Evolutionary conservation across 1,284 basidiomycete genomes (phyloP).

Genomic region (Sphaerobolus stellatus): DNA sequence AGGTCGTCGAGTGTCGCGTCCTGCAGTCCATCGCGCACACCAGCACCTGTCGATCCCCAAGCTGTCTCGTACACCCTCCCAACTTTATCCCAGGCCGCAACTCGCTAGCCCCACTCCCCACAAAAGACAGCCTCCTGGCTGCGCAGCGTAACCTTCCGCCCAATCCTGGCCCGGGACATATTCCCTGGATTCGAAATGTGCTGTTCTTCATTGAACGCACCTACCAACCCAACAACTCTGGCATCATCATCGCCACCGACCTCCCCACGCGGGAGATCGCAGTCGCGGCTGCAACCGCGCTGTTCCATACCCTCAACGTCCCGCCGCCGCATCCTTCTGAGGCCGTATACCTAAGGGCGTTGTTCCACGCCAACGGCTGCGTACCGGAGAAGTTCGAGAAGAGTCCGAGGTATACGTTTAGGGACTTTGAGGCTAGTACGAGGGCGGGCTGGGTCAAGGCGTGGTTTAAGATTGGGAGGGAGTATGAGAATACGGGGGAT

Average conservation of each 20-base stretch:
- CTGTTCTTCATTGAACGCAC: conserved; percentile 74
- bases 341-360: conserved; percentile 73
- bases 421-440: conserved; percentile 83
- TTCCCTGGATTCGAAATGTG: conserved; percentile 80
- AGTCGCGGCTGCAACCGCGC: conserved; percentile 48
- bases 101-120: conserved; percentile 65
- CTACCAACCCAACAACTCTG: conserved; percentile 33
- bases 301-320: conserved; percentile 53
- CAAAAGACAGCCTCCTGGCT: conserved; percentile 51
- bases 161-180: conserved; percentile 48
- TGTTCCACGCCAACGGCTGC: conserved; percentile 67
- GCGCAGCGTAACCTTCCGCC: conserved; percentile 50
- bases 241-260: conserved; percentile 48
- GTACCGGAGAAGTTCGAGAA: conserved; percentile 59
- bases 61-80: no score
- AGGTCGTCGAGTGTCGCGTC: no score
- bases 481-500: conserved; percentile 89
- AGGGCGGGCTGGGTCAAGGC: conserved; percentile 68
- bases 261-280: conserved; percentile 60
- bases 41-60: no score
- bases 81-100: no score
- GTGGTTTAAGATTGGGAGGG: conserved; percentile 88
- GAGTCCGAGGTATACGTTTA: conserved; percentile 80
- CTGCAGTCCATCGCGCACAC: no score
- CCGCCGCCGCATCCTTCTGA: conserved; percentile 63